Evolutionary conservation across 164 flowering plant genomes (phyloP).

Genomic region (Magnolia officinalis): DNA sequence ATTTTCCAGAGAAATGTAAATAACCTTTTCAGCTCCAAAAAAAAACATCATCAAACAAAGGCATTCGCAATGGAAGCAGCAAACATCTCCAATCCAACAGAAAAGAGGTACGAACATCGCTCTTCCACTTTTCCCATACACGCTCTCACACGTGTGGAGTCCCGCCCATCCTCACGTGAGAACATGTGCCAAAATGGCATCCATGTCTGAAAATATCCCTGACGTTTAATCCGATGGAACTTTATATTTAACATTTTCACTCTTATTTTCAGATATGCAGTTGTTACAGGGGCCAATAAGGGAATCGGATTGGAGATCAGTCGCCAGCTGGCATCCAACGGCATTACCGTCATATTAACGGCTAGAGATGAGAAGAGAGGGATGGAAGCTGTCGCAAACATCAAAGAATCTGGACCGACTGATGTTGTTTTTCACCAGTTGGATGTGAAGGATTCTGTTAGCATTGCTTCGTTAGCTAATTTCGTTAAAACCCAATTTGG

Average conservation of each 20-base stretch:
- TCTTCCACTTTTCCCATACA: too few relatives aligned
- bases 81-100: too few relatives aligned
- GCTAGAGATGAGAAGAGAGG: constrained; percentile 57
- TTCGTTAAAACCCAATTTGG: constrained; percentile 43
- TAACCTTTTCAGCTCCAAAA: too few relatives aligned
- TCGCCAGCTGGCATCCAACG: constrained; percentile 41
- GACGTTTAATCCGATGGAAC: too few relatives aligned
- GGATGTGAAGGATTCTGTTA: constrained; percentile 44
- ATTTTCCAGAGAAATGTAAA: too few relatives aligned
- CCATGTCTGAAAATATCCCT: too few relatives aligned
- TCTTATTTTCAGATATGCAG: constrained; percentile 36
- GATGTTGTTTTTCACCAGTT: constrained; percentile 57
- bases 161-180: too few relatives aligned
- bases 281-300: constrained; percentile 66
- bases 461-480: constrained; percentile 37
- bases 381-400: constrained; percentile 33
- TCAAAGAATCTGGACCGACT: constrained; percentile 34
- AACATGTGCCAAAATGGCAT: too few relatives aligned
- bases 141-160: too few relatives aligned
- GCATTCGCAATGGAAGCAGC: too few relatives aligned
- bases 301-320: constrained; percentile 61
- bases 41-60: too few relatives aligned
- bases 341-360: constrained; percentile 45
- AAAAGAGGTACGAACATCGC: too few relatives aligned
- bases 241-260: background rate